Conservation (phyloP, 140 eudicot genomes). For the Ambrosia hybrid region DNA sequence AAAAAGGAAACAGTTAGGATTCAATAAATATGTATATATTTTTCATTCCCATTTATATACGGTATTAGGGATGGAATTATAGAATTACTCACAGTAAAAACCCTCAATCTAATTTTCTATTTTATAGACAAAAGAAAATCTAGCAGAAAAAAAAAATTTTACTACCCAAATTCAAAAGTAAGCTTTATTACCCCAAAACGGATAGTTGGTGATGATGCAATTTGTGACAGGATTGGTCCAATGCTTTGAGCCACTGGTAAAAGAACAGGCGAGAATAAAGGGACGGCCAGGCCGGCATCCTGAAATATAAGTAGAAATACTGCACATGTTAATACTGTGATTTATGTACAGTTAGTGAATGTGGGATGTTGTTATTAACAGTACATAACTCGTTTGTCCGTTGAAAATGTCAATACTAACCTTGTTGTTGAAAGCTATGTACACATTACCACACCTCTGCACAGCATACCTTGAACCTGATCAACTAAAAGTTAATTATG, state of each 20-base stretch:
- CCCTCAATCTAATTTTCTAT: too few species aligned
- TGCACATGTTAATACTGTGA: slow-evolving; percentile 10
- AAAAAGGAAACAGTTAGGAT: neutral
- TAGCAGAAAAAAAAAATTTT: too few species aligned
- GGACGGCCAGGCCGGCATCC: slow-evolving; percentile 91
- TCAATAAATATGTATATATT: too few species aligned
- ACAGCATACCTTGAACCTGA: slow-evolving; percentile 97
- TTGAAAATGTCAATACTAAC: slow-evolving; percentile 30
- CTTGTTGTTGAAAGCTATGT: slow-evolving; percentile 93
- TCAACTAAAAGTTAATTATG: slow-evolving; percentile 10
- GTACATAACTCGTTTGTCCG: slow-evolving; percentile 10
- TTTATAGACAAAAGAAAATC: too few species aligned
- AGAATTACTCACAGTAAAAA: too few species aligned
- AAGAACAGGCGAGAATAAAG: slow-evolving; percentile 85
- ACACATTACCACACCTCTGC: slow-evolving; percentile 76
- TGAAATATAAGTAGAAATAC: slow-evolving; percentile 36
- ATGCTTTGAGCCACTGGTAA: slow-evolving; percentile 82
- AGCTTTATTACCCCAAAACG: slow-evolving; percentile 75
- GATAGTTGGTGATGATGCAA: slow-evolving; percentile 76
- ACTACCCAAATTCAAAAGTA: slow-evolving; percentile 6
- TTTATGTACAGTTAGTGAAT: slow-evolving; percentile 16
- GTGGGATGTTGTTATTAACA: neutral
- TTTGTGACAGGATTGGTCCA: slow-evolving; percentile 76
- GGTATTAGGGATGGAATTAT: too few species aligned
- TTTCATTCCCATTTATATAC: too few species aligned